These are phyloP conservation scores for Diaporthe citriasiana DNA, from an alignment of 2,329 filamentous ascomycete species.

Conservation along the genomic window DNA sequence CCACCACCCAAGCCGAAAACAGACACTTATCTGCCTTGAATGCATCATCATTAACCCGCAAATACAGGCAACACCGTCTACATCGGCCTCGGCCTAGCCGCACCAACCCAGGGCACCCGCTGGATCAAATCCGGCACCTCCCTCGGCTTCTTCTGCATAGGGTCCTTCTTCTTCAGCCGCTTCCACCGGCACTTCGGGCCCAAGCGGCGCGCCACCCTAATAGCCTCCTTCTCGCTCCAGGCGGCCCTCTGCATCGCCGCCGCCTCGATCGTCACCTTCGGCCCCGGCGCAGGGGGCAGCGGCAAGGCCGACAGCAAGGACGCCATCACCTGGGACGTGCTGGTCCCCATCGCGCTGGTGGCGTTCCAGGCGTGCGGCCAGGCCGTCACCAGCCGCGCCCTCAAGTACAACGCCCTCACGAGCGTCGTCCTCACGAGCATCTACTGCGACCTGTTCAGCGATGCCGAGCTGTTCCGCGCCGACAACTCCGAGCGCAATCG, in stretches of 20 bases:
- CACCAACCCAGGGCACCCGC: slow-evolving; percentile 66
- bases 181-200: slow-evolving; percentile 76
- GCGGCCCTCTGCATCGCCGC: slow-evolving; percentile 63
- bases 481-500: slow-evolving; percentile 66
- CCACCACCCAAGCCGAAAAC: too few relatives aligned
- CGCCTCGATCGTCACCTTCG: slow-evolving; percentile 66
- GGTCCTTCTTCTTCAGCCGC: slow-evolving; percentile 78
- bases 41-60: neutral
- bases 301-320: slow-evolving; percentile 52
- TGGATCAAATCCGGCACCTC: slow-evolving; percentile 82
- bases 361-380: slow-evolving; percentile 85
- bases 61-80: slow-evolving; percentile 80
- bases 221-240: slow-evolving; percentile 70
- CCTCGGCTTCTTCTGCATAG: slow-evolving; percentile 78
- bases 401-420: slow-evolving; percentile 79
- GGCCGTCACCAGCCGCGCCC: slow-evolving; percentile 78
- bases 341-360: slow-evolving; percentile 77
- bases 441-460: slow-evolving; percentile 85
- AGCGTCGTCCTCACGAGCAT: slow-evolving; percentile 86
- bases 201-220: slow-evolving; percentile 75
- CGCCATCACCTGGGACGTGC: slow-evolving; percentile 69
- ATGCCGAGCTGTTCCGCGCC: slow-evolving; percentile 63
- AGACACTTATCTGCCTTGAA: too few relatives aligned
- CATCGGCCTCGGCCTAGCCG: slow-evolving; percentile 79
- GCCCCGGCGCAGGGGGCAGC: slow-evolving; percentile 52